phyloP scores from a whole-genome alignment of 805 yeast species.

The Helenozyma rhizophorensis region DNA sequence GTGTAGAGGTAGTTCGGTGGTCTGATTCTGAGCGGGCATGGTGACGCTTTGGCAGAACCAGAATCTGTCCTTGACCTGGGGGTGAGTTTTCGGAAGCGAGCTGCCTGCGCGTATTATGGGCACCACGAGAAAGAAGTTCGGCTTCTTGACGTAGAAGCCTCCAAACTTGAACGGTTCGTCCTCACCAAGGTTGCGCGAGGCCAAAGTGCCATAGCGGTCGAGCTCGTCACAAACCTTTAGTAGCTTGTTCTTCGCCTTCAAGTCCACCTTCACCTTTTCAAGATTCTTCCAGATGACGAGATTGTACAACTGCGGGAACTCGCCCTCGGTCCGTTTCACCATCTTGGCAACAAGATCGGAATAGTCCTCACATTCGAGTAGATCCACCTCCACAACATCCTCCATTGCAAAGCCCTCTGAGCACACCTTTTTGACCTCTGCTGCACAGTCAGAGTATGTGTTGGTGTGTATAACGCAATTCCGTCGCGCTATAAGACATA shows the following conservation, averaged over 20 bases:
- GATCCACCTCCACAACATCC: constrained; percentile 13
- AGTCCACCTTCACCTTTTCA: constrained; percentile 5
- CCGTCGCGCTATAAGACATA: constrained; percentile 10
- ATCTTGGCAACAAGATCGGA: constrained; percentile 6
- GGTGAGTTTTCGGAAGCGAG: constrained; percentile 9
- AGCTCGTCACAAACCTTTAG: constrained; percentile 10
- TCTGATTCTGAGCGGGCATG: constrained; percentile 1
- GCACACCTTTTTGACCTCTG: constrained; percentile 1
- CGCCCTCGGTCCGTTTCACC: constrained; percentile 7
- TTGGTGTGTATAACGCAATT: constrained; percentile 9
- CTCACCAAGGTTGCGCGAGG: constrained; percentile 1
- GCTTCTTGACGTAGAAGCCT: constrained; percentile 5
- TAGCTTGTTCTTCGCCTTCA: constrained; percentile 4
- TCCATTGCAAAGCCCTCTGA: constrained; percentile 1
- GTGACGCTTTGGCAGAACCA: constrained; percentile 15
- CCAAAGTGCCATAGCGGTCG: constrained; percentile 10
- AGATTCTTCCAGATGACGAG: constrained; percentile 15
- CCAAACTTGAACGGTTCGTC: constrained; percentile 10
- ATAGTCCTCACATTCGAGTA: constrained; percentile 7
- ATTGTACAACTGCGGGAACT: constrained; percentile 6
- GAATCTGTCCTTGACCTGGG: constrained; percentile 13
- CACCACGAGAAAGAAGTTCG: constrained; percentile 7
- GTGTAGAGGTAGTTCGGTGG: no score
- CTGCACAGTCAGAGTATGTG: constrained; percentile 5
- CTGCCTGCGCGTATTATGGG: constrained; percentile 8